phyloP scores from a whole-genome alignment of 306 rosid species.

The Parietaria judaica region DNA sequence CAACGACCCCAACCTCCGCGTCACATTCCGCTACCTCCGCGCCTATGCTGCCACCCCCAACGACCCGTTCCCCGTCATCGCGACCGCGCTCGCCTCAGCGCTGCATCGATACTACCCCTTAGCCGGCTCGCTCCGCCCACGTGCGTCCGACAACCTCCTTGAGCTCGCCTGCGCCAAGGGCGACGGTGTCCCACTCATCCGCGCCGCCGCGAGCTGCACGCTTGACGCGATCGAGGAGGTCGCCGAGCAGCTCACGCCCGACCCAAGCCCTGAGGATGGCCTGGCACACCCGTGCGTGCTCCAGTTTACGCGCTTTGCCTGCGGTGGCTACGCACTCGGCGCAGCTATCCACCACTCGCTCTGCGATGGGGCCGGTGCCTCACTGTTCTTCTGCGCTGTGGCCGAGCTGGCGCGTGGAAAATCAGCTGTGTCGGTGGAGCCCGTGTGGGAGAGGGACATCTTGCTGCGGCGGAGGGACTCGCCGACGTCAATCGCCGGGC shows the following conservation, averaged over 20 bases:
- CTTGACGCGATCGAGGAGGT: slow-evolving; percentile 51
- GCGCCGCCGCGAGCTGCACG: slow-evolving; percentile 38
- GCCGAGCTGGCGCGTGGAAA: slow-evolving; percentile 82
- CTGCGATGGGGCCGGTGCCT: slow-evolving; percentile 73
- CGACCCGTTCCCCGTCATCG: slow-evolving; percentile 42
- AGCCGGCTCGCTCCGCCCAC: slow-evolving; percentile 49
- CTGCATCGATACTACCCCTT: slow-evolving; percentile 65
- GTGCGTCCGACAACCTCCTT: slow-evolving; percentile 28
- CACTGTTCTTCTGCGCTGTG: slow-evolving; percentile 51
- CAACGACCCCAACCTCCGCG: slow-evolving; percentile 63
- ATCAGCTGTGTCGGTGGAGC: slow-evolving; percentile 18
- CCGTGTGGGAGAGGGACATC: slow-evolving; percentile 48
- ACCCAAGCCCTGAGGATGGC: slow-evolving; percentile 38
- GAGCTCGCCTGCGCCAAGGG: slow-evolving; percentile 43
- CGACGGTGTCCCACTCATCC: slow-evolving; percentile 52
- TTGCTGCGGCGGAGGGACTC: slow-evolving; percentile 49
- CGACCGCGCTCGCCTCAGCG: slow-evolving; percentile 52
- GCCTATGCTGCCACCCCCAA: slow-evolving; percentile 32
- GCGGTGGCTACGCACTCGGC: slow-evolving; percentile 79
- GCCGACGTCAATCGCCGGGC: slow-evolving; percentile 27
- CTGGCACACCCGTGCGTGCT: slow-evolving; percentile 51
- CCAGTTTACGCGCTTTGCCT: slow-evolving; percentile 55
- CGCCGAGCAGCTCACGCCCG: slow-evolving; percentile 55
- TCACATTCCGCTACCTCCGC: slow-evolving; percentile 81
- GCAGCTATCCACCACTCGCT: slow-evolving; percentile 60